Conservation (phyloP, 2,329 filamentous ascomycete species). For the Epichloe coenophiala region DNA sequence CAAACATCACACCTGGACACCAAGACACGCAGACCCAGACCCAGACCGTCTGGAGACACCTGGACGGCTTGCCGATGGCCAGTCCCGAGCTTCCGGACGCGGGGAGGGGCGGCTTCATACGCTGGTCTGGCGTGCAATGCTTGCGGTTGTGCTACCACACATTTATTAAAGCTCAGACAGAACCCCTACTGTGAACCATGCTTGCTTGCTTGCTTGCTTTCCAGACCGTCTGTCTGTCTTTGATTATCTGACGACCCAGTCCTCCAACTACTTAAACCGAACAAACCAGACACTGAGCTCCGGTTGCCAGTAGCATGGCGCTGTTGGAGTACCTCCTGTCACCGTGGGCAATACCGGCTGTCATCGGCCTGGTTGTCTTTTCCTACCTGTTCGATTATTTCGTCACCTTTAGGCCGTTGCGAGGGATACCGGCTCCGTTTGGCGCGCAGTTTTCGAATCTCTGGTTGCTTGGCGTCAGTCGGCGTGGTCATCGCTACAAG, state of each 20-base stretch:
- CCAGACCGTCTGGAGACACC: too few relatives aligned
- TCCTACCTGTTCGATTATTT: conserved; percentile 49
- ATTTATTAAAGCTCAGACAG: background rate
- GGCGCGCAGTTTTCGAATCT: conserved; percentile 57
- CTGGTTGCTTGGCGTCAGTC: conserved; percentile 59
- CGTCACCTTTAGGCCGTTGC: conserved; percentile 35
- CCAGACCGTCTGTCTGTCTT: too few relatives aligned
- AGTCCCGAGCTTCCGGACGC: background rate
- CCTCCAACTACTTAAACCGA: too few relatives aligned
- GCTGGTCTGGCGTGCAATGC: background rate
- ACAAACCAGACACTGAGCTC: too few relatives aligned
- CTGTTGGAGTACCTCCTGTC: conserved; percentile 21
- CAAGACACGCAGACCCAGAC: too few relatives aligned
- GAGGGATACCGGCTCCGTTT: conserved; percentile 48
- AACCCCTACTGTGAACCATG: background rate
- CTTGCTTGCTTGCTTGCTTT: too few relatives aligned
- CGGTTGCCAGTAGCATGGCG: conserved; percentile 12
- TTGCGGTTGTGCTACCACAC: background rate
- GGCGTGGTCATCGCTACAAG: conserved; percentile 50
- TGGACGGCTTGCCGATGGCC: background rate
- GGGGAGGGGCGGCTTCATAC: background rate
- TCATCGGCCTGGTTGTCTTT: conserved; percentile 33
- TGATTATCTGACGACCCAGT: background rate
- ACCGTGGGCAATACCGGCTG: conserved; percentile 31
- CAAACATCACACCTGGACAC: background rate